A percentile compares a stretch with the other conserved stretches of the same genome.
Conservation (phyloP, 2,329 filamentous ascomycete genomes). For the Catunica adiposa region DNA sequence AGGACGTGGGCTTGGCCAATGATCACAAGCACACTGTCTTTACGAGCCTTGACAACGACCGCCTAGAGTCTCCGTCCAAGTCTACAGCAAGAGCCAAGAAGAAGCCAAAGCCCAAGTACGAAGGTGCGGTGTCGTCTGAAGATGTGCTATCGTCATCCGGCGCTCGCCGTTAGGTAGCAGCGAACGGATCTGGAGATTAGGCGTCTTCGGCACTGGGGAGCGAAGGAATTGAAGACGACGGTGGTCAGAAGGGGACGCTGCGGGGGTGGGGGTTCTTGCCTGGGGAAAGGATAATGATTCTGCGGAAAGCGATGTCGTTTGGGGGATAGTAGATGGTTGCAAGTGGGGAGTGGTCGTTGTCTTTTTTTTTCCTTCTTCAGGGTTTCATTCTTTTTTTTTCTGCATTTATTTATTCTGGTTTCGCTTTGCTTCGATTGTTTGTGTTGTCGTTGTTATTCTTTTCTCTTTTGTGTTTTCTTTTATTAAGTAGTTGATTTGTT, state of each 20-base stretch:
- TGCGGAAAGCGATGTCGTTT: neutral
- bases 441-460: neutral
- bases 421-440: constrained; percentile 1
- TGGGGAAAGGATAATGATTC: neutral
- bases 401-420: neutral
- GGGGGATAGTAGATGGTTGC: neutral
- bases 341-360: neutral
- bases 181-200: neutral
- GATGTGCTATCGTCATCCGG: neutral
- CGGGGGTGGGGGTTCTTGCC: neutral
- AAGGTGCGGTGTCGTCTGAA: neutral
- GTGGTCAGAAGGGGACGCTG: neutral
- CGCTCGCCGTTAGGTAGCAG: neutral
- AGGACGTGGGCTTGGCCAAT: neutral
- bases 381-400: neutral
- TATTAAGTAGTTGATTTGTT: neutral
- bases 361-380: neutral
- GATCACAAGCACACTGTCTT: too few species aligned
- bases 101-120: neutral
- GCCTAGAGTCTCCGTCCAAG: neutral
- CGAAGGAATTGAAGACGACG: neutral
- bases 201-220: neutral
- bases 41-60: too few species aligned
- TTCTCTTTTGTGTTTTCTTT: neutral
- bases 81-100: neutral